Conservation (phyloP, 768 basidiomycete genomes). For the Crucibulum laeve region DNA sequence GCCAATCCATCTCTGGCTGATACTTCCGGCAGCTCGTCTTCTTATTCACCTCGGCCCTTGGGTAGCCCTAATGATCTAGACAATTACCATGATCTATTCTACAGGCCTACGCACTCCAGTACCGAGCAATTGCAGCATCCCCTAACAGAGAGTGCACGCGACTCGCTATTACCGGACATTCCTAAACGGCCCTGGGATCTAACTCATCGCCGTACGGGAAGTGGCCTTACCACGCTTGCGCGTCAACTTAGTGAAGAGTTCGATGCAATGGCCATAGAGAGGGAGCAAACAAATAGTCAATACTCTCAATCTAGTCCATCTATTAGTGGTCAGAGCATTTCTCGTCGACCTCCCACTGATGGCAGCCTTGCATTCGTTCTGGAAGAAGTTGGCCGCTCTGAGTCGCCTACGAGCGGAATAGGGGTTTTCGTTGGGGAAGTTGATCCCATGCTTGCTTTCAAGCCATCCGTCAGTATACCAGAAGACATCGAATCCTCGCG, state of each 20-base stretch:
- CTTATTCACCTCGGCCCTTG: constrained; percentile 47
- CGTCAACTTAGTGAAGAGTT: constrained; percentile 49
- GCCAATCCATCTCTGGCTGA: constrained; percentile 6
- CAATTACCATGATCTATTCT: constrained; percentile 74
- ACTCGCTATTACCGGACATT: neutral
- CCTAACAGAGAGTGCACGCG: constrained; percentile 4
- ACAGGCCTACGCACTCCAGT: no score
- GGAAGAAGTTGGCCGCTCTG: constrained; percentile 24
- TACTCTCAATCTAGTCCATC: constrained; percentile 19
- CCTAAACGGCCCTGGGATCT: constrained; percentile 31
- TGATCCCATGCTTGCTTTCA: constrained; percentile 30
- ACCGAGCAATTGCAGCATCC: constrained; percentile 13
- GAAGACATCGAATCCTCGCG: constrained; percentile 45
- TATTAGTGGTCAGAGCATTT: constrained; percentile 7
- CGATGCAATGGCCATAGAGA: constrained; percentile 32
- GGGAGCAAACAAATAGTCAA: constrained; percentile 20
- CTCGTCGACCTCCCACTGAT: constrained; percentile 21
- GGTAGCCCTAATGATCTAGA: constrained; percentile 64
- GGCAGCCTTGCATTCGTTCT: constrained; percentile 33
- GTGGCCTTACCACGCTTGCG: constrained; percentile 44
- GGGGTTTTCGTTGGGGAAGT: constrained; percentile 9
- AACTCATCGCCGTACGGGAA: constrained; percentile 29
- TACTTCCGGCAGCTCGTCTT: constrained; percentile 29
- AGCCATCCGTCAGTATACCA: constrained; percentile 36
- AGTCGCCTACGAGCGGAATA: constrained; percentile 11